A percentile compares a stretch with the other conserved stretches of the same genome.
Evolutionary conservation across 2,329 filamentous ascomycete genomes (phyloP).

Genomic region (Epichloe brachyelytri): DNA sequence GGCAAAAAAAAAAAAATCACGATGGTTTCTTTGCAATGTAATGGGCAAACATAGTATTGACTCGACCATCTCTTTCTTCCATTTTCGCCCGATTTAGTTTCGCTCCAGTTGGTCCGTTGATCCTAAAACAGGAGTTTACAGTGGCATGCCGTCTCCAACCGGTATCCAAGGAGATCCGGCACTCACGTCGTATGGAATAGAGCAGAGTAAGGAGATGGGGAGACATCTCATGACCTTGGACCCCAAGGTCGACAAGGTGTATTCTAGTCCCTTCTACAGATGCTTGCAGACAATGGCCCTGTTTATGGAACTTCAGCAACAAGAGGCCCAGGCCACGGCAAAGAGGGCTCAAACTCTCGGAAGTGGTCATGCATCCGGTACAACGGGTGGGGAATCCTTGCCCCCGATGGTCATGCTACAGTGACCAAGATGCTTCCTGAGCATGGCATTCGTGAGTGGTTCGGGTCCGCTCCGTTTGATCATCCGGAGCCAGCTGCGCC

Average conservation of each 20-base stretch:
- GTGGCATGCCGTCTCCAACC: constrained; percentile 64
- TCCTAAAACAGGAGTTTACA: constrained; percentile 65
- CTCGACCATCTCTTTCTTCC: not conserved
- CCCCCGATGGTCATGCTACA: not conserved
- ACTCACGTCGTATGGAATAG: constrained; percentile 73
- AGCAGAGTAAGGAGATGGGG: constrained; percentile 69
- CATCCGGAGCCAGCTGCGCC: constrained; percentile 67
- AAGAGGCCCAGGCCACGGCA: not conserved
- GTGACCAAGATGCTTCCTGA: constrained; percentile 38
- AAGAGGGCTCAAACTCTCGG: not conserved
- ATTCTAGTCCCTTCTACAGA: constrained; percentile 76
- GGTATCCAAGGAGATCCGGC: constrained; percentile 80
- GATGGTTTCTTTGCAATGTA: constrained; percentile 4
- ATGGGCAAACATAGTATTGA: not conserved
- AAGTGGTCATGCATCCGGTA: not conserved
- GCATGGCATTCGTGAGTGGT: constrained; percentile 69
- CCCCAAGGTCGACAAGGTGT: constrained; percentile 62
- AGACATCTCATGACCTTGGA: constrained; percentile 46
- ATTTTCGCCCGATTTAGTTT: constrained; percentile 43
- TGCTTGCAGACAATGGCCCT: constrained; percentile 76
- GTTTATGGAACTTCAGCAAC: constrained; percentile 36
- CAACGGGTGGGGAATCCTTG: not conserved
- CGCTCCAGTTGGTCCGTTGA: constrained; percentile 85
- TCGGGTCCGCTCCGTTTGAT: constrained; percentile 71
- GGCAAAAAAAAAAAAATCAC: not conserved